These are phyloP conservation scores for Termitomyces sp. DNA, from an alignment of 768 basidiomycete genomes.

Conservation along the genomic window DNA sequence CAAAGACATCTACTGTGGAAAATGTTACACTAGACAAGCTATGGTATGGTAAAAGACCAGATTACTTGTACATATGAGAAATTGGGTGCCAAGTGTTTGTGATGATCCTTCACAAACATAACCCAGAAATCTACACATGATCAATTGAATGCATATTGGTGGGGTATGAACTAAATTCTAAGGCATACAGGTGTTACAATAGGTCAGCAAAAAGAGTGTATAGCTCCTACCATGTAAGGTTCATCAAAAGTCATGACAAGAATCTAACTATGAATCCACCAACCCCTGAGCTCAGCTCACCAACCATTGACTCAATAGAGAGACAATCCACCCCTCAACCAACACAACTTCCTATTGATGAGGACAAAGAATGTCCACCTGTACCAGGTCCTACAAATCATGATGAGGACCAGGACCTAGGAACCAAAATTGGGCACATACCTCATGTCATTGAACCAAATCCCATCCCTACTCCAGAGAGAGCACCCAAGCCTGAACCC, in stretches of 20 bases:
- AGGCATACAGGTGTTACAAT: background rate
- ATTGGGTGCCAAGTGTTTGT: background rate
- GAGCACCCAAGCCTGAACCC: too few species aligned
- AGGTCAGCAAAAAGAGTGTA: background rate
- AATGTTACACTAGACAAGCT: too few species aligned
- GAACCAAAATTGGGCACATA: too few species aligned
- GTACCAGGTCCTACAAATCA: too few species aligned
- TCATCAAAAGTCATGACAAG: background rate
- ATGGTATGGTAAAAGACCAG: background rate
- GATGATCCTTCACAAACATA: background rate
- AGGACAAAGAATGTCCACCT: too few species aligned
- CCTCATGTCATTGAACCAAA: too few species aligned
- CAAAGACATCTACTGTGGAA: too few species aligned
- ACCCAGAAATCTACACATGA: background rate
- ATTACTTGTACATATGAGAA: background rate
- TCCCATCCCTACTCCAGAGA: too few species aligned
- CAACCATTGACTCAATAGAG: background rate
- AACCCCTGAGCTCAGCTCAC: background rate
- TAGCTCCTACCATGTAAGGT: background rate
- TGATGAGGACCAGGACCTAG: too few species aligned
- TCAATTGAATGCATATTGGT: background rate
- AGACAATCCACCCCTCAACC: background rate
- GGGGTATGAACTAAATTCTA: background rate
- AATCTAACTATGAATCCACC: background rate
- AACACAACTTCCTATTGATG: background rate